These are phyloP conservation scores for Solanum chmielewskii DNA, from an alignment of 257 asterid genomes.

Conservation along the genomic window DNA sequence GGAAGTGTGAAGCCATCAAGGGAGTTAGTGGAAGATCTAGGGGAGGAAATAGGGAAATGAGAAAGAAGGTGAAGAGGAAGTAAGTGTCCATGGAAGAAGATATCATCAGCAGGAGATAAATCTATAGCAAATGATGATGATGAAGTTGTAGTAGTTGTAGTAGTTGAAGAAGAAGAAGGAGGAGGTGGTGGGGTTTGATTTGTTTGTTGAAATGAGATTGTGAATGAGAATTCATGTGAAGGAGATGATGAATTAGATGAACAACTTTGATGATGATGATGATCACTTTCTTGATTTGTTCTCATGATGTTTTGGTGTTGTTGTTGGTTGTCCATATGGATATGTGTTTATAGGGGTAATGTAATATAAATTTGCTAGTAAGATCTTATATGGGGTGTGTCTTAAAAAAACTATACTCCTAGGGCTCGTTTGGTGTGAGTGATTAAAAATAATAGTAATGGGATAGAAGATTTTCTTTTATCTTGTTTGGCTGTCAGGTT, in stretches of 20 bases:
- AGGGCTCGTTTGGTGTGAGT: no score
- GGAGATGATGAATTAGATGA: slow-evolving; percentile 53
- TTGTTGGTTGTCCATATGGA: not conserved
- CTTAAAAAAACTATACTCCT: not conserved
- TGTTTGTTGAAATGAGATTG: slow-evolving; percentile 47
- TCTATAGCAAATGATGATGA: slow-evolving; percentile 44
- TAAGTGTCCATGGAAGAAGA: slow-evolving; percentile 89
- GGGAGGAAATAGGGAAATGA: slow-evolving; percentile 57
- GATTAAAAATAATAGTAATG: no score
- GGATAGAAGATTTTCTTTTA: no score
- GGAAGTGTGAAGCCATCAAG: slow-evolving; percentile 60
- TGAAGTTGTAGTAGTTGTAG: not conserved
- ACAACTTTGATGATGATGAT: not conserved
- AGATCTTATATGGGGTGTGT: not conserved
- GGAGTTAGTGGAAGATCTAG: slow-evolving; percentile 66
- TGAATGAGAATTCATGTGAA: slow-evolving; percentile 83
- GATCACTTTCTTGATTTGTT: not conserved
- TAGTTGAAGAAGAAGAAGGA: not conserved
- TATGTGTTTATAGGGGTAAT: not conserved
- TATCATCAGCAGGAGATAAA: slow-evolving; percentile 90
- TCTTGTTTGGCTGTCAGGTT: no score
- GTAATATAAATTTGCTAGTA: not conserved
- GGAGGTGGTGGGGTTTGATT: not conserved
- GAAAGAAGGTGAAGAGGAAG: slow-evolving; percentile 88
- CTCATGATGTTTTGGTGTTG: not conserved